Percentiles rank a stretch among this genome's conserved stretches.
These are phyloP conservation scores for Cystobasidiaceae sp. DNA, from an alignment of 1,284 basidiomycete genomes.

Conservation along the genomic window DNA sequence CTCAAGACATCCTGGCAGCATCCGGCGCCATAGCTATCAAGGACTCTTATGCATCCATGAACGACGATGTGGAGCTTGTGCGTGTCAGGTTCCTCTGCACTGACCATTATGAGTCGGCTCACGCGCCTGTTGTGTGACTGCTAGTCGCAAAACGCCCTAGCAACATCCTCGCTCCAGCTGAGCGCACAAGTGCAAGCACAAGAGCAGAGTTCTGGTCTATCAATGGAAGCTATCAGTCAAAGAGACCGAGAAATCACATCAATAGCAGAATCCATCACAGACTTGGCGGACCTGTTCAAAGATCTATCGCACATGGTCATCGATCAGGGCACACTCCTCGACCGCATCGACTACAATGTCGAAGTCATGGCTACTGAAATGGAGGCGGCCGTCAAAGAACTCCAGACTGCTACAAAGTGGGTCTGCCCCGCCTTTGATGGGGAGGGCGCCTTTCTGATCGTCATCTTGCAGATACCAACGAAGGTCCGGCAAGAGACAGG, in stretches of 20 bases:
- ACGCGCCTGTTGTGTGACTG: too few species aligned
- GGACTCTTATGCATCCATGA: slow-evolving; percentile 45
- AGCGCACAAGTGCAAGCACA: slow-evolving; percentile 5
- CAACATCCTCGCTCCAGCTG: slow-evolving; percentile 21
- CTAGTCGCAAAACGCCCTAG: slow-evolving; percentile 22
- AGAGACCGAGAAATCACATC: slow-evolving; percentile 70
- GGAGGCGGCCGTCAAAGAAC: slow-evolving; percentile 75
- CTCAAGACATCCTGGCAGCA: slow-evolving; percentile 26
- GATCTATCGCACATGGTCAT: slow-evolving; percentile 90
- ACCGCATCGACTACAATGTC: slow-evolving; percentile 96
- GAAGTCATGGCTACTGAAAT: slow-evolving; percentile 80
- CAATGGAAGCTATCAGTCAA: slow-evolving; percentile 37
- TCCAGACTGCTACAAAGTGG: slow-evolving; percentile 72
- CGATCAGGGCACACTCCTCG: slow-evolving; percentile 94
- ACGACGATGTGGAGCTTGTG: slow-evolving; percentile 44
- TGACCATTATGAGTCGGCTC: too few species aligned
- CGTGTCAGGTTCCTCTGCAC: not conserved
- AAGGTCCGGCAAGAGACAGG: slow-evolving; percentile 81
- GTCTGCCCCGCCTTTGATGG: slow-evolving; percentile 38
- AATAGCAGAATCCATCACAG: slow-evolving; percentile 86
- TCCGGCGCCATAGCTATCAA: slow-evolving; percentile 19
- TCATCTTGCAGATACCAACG: slow-evolving; percentile 68
- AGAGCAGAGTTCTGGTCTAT: slow-evolving; percentile 17
- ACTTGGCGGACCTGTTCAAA: slow-evolving; percentile 91
- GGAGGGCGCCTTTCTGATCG: not conserved